Evolutionary conservation across 2,329 filamentous ascomycete species (phyloP).

Genomic region (Penicillium decumbens): DNA sequence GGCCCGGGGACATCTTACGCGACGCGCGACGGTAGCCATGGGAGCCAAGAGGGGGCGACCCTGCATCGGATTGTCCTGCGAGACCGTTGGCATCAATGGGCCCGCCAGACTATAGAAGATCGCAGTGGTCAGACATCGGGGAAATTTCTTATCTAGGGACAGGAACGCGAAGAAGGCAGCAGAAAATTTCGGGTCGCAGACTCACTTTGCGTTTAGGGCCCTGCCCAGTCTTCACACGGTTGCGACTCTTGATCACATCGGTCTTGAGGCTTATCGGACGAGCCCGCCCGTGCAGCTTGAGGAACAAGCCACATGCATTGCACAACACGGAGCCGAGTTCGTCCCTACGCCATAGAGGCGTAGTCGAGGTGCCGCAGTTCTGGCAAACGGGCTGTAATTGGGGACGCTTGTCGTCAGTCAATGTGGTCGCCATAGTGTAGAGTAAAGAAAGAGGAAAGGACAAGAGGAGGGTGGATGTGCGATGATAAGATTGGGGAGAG

Average conservation of each 20-base stretch:
- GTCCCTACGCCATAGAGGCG: conserved; percentile 94
- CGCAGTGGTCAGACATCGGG: conserved; percentile 23
- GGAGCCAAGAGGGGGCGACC: conserved; percentile 53
- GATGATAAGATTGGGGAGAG: conserved; percentile 43
- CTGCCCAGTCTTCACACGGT: conserved; percentile 86
- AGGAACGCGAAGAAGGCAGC: conserved; percentile 7
- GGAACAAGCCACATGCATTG: conserved; percentile 95
- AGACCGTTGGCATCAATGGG: conserved; percentile 55
- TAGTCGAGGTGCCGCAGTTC: conserved; percentile 93
- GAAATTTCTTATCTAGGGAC: conserved; percentile 23
- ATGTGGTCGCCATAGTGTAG: conserved; percentile 42
- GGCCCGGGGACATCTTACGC: conserved; percentile 67
- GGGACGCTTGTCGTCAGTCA: conserved; percentile 50
- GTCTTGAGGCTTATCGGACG: conserved; percentile 96
- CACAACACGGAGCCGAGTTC: conserved; percentile 92
- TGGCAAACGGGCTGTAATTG: conserved; percentile 88
- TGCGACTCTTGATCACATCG: conserved; percentile 98
- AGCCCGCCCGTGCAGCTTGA: conserved; percentile 91
- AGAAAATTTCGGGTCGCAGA: conserved; percentile 25
- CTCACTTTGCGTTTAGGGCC: conserved; percentile 78
- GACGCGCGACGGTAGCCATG: conserved; percentile 60
- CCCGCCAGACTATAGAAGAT: conserved; percentile 38
- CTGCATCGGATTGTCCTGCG: conserved; percentile 53
- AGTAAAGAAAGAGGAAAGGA: conserved; percentile 20
- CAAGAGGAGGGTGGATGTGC: conserved; percentile 32